Base-by-base conservation (phyloP, 768 basidiomycete genomes). In the Kondoa subrosea region DNA sequence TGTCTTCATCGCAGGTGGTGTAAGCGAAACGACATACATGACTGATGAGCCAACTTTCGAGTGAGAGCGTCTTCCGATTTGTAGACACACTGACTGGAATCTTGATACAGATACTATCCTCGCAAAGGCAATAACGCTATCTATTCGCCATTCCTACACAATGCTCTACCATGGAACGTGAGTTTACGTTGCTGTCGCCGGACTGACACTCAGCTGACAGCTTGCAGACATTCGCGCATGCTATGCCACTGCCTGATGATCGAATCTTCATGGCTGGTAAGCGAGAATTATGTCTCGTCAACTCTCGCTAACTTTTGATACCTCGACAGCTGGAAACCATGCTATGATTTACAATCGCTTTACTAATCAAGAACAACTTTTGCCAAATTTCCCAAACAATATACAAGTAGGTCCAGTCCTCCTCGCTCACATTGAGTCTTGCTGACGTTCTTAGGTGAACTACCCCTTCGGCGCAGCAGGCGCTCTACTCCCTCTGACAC, bases 401-500 rank as follows among this genome's bases (percentile, higher is more conserved):
- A 77, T 79, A 56, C 16, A 25, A n/a, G n/a, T n/a, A n/a, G n/a
- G n/a, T n/a, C n/a, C n/a, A n/a, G n/a, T n/a, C n/a, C 17, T 25
- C 25, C 56, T 56, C 56, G 25, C 56, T 56, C 16, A 56, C 16
- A 59, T 14, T 59, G 58, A 59, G 4, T 14, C 26, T 30, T 30
- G 15, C 56, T 56, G 25, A 56, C 56, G 25, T 15, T 15, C 56
- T n/a, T 85, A 89, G 34, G 85, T 90, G 2, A 50, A 56, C n/a
- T 91, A 92, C 74, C 91, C 91, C 8, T 92, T 87, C 0, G 90
- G 89, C 12, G 89, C 88, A 33, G 92, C 86, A 0, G 82, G 82
- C 1, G 87, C 87, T 56, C 90, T 97, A 87, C 81, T 97, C 0
- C 92, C 92, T 4, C 81, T 96, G n/a, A 92, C 88, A 1, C 87